phyloP scores from a whole-genome alignment of 805 yeast genomes.

The Yamadazyma akitaensis region DNA sequence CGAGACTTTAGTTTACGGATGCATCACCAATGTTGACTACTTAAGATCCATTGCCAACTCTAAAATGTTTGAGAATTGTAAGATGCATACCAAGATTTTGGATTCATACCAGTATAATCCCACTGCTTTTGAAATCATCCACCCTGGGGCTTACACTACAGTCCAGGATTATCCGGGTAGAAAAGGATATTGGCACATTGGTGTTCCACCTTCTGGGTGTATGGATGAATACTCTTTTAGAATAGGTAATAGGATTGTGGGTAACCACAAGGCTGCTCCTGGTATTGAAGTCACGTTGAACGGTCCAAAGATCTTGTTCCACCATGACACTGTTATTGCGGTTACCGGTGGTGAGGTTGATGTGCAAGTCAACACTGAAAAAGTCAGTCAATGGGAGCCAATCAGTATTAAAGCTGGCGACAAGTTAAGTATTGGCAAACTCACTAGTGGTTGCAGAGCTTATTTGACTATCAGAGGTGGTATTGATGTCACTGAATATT shows the following conservation, averaged over 20 bases:
- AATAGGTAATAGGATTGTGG: constrained; percentile 85
- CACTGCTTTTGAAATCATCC: constrained; percentile 75
- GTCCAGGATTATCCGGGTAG: constrained; percentile 98
- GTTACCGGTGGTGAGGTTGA: constrained; percentile 82
- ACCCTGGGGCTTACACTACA: constrained; percentile 78
- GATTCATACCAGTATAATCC: constrained; percentile 80
- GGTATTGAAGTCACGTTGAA: constrained; percentile 84
- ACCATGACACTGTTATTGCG: constrained; percentile 71
- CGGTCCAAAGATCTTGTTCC: constrained; percentile 87
- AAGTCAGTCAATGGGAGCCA: constrained; percentile 68
- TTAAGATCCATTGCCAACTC: constrained; percentile 82
- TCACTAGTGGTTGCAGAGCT: constrained; percentile 80
- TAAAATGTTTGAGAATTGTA: constrained; percentile 75
- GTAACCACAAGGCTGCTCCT: constrained; percentile 78
- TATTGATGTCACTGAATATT: constrained; percentile 87
- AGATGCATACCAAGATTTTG: constrained; percentile 82
- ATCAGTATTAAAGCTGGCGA: constrained; percentile 70
- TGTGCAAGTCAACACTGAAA: constrained; percentile 60
- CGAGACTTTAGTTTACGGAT: constrained; percentile 86
- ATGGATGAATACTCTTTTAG: constrained; percentile 94
- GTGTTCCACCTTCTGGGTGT: constrained; percentile 98
- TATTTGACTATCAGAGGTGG: constrained; percentile 92
- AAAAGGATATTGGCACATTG: constrained; percentile 79
- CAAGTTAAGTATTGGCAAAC: constrained; percentile 74
- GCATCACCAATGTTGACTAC: constrained; percentile 87